Evolutionary conservation across 176 grass and related monocot genomes (phyloP), one percentile per base, ranked within the genome.

Genomic region (Pontederia paniculata): DNA sequence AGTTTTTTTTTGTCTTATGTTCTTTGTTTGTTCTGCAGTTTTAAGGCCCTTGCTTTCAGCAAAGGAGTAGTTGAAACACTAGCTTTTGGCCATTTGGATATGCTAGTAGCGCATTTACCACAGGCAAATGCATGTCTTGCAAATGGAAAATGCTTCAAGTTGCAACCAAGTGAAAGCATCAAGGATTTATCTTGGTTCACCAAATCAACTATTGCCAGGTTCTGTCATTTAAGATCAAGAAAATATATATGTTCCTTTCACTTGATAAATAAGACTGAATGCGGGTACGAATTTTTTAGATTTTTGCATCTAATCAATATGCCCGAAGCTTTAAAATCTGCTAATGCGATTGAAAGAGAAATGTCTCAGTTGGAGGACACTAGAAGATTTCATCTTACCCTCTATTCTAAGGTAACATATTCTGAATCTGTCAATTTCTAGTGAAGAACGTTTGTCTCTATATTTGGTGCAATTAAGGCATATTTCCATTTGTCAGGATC

Each of bases 321-420:
- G 10, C 21, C 75, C 58, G 83, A 82, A 50, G 72, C 69, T 10
- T 58, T 80, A 68, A 84, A 81, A 88, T 88, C 78, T 0, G 81
- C 71, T 15, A 84, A 76, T 66, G 78, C 52, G 57, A 81, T 99
- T 67, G 72, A 77, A 73, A 80, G 86, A 37, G 94, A 99, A 60
- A 85, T 91, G 46, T 99, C 81, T 54, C 94, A 99, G 54, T 76
- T 99, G 62, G 83, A 88, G 73, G 87, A 99, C 72, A 99, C 94
- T 58, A 93, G 81, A 88, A 99, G 81, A 50, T 99, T 99, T 77
- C 87, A 99, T 85, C 77, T 85, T 17, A 76, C 83, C 42, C 62
- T 85, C n/a, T 79, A 88, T 80, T 57, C 67, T 57, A 88, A 85
- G 87, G 94, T 99, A 85, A 9, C 46, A 37, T 52, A 8, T 49